Base-by-base conservation (phyloP, 805 yeast species). In the Candida nemodendra region DNA sequence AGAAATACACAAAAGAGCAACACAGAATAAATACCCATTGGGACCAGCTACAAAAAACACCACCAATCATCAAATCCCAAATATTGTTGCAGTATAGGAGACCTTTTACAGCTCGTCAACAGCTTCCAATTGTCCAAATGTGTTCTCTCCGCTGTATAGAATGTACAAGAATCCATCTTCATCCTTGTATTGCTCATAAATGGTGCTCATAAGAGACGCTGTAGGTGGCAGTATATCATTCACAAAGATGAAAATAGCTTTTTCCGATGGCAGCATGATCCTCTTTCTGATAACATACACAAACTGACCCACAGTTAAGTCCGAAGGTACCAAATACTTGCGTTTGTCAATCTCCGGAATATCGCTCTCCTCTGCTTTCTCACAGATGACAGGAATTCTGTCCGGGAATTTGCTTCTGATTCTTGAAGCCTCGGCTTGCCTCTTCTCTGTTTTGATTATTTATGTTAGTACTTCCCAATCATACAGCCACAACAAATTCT, bases 161-260 rank as follows among this genome's bases (percentile, higher is more conserved):
- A 93, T 91, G 66, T 93, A 93, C 58, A 93, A 78, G 66, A 93
- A 93, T 25, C 99, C 99, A 62, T 93, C 99, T 59, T 91, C 91
- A 61, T 93, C 99, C 68, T 89, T 89, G 66, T 93, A 96, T 64
- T 93, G 97, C 56, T 90, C 95, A 60, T 93, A 93, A 48, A 93
- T 84, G 17, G 93, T 77, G 54, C 95, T 84, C 93, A 93, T 88
- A 51, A 93, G 76, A 13, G 98, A 95, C 15, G 98, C 97, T 3
- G 99, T 93, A 32, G 98, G 98, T 9, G 99, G 99, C 52, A 93
- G 75, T 40, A 93, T 89, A 62, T 93, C 99, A 60, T 93, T 91
- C 48, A 93, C 96, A 63, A 93, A 93, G 50, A 93, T 89, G 66
- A 93, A 93, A 49, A 93, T 91, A 30, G 99, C 99, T 81, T 91